These are phyloP conservation scores for Pyrenopolyporus hunteri DNA, from an alignment of 495 filamentous ascomycete genomes.

Conservation along the genomic window DNA sequence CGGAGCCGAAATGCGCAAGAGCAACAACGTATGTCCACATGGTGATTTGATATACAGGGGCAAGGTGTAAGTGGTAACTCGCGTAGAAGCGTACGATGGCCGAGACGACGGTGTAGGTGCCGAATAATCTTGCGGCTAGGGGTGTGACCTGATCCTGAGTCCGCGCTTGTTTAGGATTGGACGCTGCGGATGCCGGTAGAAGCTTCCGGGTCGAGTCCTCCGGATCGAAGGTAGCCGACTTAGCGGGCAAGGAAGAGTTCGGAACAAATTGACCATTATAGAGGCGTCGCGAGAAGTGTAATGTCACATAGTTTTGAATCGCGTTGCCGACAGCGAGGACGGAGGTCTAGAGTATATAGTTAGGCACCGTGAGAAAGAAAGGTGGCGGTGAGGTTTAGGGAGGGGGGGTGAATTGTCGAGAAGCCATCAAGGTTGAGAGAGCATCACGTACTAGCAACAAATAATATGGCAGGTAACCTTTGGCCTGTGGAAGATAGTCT, in stretches of 20 bases:
- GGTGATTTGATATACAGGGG: conserved; percentile 75
- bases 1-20: conserved; percentile 77
- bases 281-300: conserved; percentile 75
- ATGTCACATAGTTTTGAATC: conserved; percentile 77
- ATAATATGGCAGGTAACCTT: conserved; percentile 57
- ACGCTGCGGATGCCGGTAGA: conserved; percentile 49
- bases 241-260: conserved; percentile 45
- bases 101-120: conserved; percentile 85
- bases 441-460: conserved; percentile 54
- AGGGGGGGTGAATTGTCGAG: background rate
- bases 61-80: conserved; percentile 79
- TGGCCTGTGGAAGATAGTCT: conserved; percentile 47
- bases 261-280: conserved; percentile 65
- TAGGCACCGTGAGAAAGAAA: conserved; percentile 1
- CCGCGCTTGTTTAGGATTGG: conserved; percentile 54
- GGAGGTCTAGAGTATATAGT: conserved; percentile 62
- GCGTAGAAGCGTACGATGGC: conserved; percentile 80
- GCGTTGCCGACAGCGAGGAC: conserved; percentile 79
- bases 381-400: background rate
- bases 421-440: too few species aligned
- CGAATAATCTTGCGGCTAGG: conserved; percentile 83
- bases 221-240: conserved; percentile 45
- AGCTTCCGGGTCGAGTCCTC: conserved; percentile 52
- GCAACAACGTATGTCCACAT: conserved; percentile 83
- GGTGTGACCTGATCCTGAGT: conserved; percentile 65